Percentiles rank a stretch among this genome's conserved stretches.
These are phyloP conservation scores for Fagopyrum homotropicum DNA, from an alignment of 148 eudicot genomes.

Conservation along the genomic window DNA sequence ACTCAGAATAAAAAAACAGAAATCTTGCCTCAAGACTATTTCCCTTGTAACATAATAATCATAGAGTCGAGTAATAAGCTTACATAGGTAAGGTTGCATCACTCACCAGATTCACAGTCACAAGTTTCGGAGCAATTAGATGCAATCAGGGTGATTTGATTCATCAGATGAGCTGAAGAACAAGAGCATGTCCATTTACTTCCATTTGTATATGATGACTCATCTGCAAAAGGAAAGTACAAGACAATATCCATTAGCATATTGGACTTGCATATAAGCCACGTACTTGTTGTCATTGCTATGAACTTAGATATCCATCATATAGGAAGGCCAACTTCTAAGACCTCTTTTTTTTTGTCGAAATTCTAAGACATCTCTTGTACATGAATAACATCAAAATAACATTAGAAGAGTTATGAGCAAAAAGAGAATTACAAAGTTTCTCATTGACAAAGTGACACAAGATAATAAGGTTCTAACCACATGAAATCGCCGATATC, in stretches of 20 bases:
- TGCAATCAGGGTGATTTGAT: conserved; percentile 27
- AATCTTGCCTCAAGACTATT: conserved; percentile 5
- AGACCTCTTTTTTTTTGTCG: not conserved
- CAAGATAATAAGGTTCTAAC: not conserved
- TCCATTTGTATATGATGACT: conserved; percentile 32
- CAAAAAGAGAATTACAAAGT: not conserved
- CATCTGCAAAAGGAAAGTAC: conserved; percentile 30
- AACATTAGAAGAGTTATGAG: not conserved
- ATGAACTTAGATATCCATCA: not conserved
- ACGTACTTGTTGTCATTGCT: not conserved
- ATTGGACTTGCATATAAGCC: not conserved
- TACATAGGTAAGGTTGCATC: not conserved
- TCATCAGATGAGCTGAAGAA: conserved; percentile 36
- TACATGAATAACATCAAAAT: not conserved
- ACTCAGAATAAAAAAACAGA: not conserved
- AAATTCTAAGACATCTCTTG: not conserved
- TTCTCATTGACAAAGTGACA: not conserved
- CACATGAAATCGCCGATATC: conserved; percentile 3
- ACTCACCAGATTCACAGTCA: conserved; percentile 64
- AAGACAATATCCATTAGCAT: conserved; percentile 9
- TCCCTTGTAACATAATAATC: not conserved
- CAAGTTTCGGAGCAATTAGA: conserved; percentile 66
- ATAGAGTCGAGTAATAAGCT: not conserved
- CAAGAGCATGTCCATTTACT: conserved; percentile 67
- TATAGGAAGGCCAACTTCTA: not conserved